Percentiles rank a stretch among this genome's conserved stretches.
phyloP scores from a whole-genome alignment of 2,329 filamentous ascomycete genomes.

The Fusarium aywerte region DNA sequence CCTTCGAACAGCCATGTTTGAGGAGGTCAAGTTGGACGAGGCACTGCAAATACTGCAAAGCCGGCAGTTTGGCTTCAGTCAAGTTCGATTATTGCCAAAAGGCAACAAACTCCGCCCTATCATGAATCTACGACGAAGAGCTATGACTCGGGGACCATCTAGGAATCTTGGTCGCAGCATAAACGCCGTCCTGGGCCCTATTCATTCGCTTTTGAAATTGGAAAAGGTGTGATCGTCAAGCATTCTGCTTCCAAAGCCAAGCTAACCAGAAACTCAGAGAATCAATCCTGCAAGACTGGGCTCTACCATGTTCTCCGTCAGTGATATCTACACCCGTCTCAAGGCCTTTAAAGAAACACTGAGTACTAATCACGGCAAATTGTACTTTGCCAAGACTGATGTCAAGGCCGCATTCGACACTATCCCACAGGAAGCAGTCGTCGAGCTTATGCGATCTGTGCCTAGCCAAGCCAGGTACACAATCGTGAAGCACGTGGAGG shows the following conservation, averaged over 20 bases:
- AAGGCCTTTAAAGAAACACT: slow-evolving; percentile 72
- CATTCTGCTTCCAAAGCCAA: neutral
- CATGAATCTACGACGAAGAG: slow-evolving; percentile 80
- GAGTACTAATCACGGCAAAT: slow-evolving; percentile 50
- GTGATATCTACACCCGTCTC: slow-evolving; percentile 80
- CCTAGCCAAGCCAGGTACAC: slow-evolving; percentile 71
- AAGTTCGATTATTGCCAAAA: slow-evolving; percentile 86
- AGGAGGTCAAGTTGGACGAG: slow-evolving; percentile 72
- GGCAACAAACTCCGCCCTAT: slow-evolving; percentile 80
- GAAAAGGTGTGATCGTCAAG: slow-evolving; percentile 69
- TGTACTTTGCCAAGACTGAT: slow-evolving; percentile 94
- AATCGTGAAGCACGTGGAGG: slow-evolving; percentile 78
- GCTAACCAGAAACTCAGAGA: slow-evolving; percentile 45
- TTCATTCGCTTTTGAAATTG: slow-evolving; percentile 79
- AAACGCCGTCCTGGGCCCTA: slow-evolving; percentile 70
- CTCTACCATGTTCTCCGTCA: slow-evolving; percentile 81
- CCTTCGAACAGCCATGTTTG: slow-evolving; percentile 79
- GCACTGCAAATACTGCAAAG: slow-evolving; percentile 68
- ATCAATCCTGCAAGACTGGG: slow-evolving; percentile 72
- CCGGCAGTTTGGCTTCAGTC: slow-evolving; percentile 78
- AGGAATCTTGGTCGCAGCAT: slow-evolving; percentile 65
- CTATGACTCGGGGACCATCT: slow-evolving; percentile 67
- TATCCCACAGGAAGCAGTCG: slow-evolving; percentile 82
- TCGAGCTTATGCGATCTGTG: slow-evolving; percentile 72
- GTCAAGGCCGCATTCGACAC: slow-evolving; percentile 94